These are phyloP conservation scores for Aspergillus aculeatus DNA, from an alignment of 2,329 filamentous ascomycete genomes.

Conservation along the genomic window DNA sequence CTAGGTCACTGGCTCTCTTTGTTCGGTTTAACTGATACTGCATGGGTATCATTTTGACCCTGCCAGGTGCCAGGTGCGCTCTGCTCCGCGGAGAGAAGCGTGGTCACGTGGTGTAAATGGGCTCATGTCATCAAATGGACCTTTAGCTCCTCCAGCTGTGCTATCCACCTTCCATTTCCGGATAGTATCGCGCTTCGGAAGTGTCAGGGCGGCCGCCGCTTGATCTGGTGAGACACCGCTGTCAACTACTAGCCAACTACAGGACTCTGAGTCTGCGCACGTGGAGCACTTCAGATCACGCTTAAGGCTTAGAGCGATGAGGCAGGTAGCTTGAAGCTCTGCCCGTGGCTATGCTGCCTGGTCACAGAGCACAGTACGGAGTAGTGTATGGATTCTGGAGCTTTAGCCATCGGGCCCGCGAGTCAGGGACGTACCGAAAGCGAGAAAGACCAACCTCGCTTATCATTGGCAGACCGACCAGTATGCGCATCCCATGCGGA, in stretches of 20 bases:
- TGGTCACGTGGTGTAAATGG: neutral
- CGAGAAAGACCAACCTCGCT: neutral
- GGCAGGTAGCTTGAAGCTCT: neutral
- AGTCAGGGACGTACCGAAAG: neutral
- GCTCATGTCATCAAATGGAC: neutral
- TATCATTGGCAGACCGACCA: neutral
- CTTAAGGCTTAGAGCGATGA: constrained; percentile 7
- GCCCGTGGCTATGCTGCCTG: constrained; percentile 12
- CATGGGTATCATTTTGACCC: neutral
- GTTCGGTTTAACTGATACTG: too few relatives aligned
- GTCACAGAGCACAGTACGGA: neutral
- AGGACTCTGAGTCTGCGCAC: constrained; percentile 11
- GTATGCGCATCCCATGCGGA: neutral
- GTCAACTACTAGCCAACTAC: neutral
- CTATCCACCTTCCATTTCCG: neutral
- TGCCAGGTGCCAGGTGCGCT: neutral
- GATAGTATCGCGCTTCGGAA: neutral
- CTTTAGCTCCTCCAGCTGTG: neutral
- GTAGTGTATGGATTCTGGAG: neutral
- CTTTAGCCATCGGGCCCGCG: neutral
- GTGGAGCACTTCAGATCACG: constrained; percentile 20
- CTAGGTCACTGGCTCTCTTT: too few relatives aligned
- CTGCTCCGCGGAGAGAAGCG: neutral
- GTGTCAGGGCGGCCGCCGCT: neutral
- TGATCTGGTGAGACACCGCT: constrained; percentile 6